Conservation (phyloP, 1,284 basidiomycete species). For the Boletus mariae region DNA sequence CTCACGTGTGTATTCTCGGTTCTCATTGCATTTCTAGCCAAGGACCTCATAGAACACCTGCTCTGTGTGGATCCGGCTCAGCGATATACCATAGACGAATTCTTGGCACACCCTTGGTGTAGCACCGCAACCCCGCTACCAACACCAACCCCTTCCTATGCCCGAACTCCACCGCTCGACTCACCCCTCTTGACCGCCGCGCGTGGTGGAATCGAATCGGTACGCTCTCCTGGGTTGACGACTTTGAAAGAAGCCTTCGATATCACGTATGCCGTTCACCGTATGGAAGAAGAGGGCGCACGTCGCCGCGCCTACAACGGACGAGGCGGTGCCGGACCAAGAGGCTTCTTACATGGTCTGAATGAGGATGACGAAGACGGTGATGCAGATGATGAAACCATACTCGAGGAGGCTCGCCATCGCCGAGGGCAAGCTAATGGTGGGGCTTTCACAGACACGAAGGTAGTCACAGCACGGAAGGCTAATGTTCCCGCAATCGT, state of each 20-base stretch:
- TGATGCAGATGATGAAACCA: slow-evolving; percentile 44
- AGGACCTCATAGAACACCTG: slow-evolving; percentile 93
- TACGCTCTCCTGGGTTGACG: slow-evolving; percentile 87
- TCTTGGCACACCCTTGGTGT: slow-evolving; percentile 96
- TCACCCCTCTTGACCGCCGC: slow-evolving; percentile 87
- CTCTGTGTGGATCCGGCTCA: slow-evolving; percentile 95
- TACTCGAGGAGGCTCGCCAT: slow-evolving; percentile 44
- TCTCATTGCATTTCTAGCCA: slow-evolving; percentile 53
- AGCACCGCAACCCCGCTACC: slow-evolving; percentile 63
- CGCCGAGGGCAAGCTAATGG: slow-evolving; percentile 44
- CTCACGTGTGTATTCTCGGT: background rate
- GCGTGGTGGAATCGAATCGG: slow-evolving; percentile 66
- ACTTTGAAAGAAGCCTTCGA: slow-evolving; percentile 98
- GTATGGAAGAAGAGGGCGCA: slow-evolving; percentile 98
- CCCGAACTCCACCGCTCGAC: slow-evolving; percentile 64
- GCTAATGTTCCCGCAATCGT: slow-evolving; percentile 17
- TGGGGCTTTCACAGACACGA: slow-evolving; percentile 34
- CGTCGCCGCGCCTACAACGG: slow-evolving; percentile 77
- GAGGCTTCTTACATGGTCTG: slow-evolving; percentile 80
- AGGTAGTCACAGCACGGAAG: slow-evolving; percentile 33
- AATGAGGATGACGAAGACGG: slow-evolving; percentile 86
- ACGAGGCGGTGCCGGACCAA: slow-evolving; percentile 71
- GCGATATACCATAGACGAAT: slow-evolving; percentile 97
- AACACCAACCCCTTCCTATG: slow-evolving; percentile 58
- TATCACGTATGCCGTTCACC: slow-evolving; percentile 97